These are phyloP conservation scores for Durotheca rogersii DNA, from an alignment of 495 filamentous ascomycete species.

Conservation along the genomic window DNA sequence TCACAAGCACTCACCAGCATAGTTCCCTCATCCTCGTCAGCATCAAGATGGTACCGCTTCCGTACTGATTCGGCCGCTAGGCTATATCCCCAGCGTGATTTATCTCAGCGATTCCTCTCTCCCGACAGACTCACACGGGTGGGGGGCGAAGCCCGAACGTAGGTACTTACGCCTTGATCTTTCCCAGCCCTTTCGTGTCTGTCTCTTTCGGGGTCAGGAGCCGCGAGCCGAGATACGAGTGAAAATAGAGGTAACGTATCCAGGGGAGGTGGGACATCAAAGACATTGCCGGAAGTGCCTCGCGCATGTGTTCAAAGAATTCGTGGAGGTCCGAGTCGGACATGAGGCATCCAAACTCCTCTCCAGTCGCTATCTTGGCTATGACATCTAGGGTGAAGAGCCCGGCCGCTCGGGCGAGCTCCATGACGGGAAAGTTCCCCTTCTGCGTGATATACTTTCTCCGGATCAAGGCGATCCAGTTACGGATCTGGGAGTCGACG, in stretches of 20 bases:
- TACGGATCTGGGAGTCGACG: conserved; percentile 43
- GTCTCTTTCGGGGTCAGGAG: conserved; percentile 57
- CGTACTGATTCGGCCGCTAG: conserved; percentile 43
- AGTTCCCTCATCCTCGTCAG: background rate
- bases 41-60: conserved; percentile 33
- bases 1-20: background rate
- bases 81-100: background rate
- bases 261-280: conserved; percentile 54
- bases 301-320: conserved; percentile 55
- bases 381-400: conserved; percentile 65
- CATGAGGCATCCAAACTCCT: conserved; percentile 61
- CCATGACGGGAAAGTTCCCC: conserved; percentile 38
- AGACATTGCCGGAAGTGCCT: conserved; percentile 49
- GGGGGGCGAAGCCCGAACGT: no score
- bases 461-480: conserved; percentile 40
- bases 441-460: conserved; percentile 40
- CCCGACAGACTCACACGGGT: no score
- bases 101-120: background rate
- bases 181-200: conserved; percentile 54
- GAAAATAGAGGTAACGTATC: conserved; percentile 55
- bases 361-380: conserved; percentile 62
- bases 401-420: conserved; percentile 46
- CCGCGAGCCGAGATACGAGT: conserved; percentile 52
- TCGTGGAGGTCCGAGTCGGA: conserved; percentile 58
- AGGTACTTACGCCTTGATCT: conserved; percentile 45